Evolutionary conservation across 805 yeast species (phyloP), one percentile per base, ranked within the genome.

Genomic region (Scheffersomyces amazonensis): DNA sequence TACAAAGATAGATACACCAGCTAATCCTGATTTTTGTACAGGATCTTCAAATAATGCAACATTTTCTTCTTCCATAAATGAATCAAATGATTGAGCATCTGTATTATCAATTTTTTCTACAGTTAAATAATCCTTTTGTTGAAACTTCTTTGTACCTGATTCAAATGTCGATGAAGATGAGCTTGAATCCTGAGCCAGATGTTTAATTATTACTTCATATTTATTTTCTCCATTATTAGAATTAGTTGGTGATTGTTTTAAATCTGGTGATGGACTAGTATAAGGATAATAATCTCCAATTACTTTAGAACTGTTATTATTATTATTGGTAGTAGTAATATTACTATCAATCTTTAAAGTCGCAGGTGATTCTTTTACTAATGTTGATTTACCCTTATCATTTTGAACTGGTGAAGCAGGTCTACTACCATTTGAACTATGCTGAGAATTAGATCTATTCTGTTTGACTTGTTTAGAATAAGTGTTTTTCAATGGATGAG

Each of bases 381-480:
- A 6, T 13, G 17, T 11, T 13, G 30, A n/a, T 24, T 24, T 24
- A 12, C n/a, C 12, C 8, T 11, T 11, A 27, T 5, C 30, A 5
- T 13, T 13, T 27, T 27, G 30, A 15, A 44, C 27, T 3, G 64
- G 62, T 7, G 60, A 49, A 1, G 43, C 48, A 3, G 63, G 56
- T 35, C 57, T 41, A 29, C 53, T 47, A 16, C 48, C 46, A 13
- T 22, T 24, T 9, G 29, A 31, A 7, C 27, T 16, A 34, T 27
- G 30, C 2, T 44, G 46, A 1, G 61, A 53, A 35, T 54, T 59
- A 3, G 66, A 55, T n/a, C 69, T 44, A 41, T 54, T 52, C 32
- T 58, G 60, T 37, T 53, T 62, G 13, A 62, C 61, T 23, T 62
- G 69, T 22, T 52, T 53, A 2, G 62, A 54, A 45, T 66, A 65